These are phyloP conservation scores for Atkinsonella hypoxylon DNA, from an alignment of 2,329 filamentous ascomycete genomes.

Conservation along the genomic window DNA sequence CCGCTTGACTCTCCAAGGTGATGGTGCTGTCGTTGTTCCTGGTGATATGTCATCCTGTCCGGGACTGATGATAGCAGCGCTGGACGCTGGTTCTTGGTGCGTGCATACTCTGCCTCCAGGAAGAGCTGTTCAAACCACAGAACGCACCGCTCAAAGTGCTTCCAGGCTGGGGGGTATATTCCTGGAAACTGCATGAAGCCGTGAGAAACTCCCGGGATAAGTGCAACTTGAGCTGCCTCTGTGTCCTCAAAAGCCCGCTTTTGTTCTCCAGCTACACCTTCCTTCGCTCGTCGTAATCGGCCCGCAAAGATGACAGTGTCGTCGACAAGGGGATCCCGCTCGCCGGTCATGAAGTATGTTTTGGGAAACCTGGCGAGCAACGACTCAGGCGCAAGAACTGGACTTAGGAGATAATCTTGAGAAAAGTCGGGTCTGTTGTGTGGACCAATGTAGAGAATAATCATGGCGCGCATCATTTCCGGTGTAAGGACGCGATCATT, in stretches of 20 bases:
- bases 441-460: conserved; percentile 91
- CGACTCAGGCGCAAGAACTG: conserved; percentile 75
- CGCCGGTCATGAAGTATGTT: conserved; percentile 86
- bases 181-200: conserved; percentile 88
- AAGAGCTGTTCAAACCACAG: conserved; percentile 78
- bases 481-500: conserved; percentile 90
- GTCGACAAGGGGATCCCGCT: conserved; percentile 89
- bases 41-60: background rate
- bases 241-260: conserved; percentile 23
- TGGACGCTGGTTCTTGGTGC: conserved; percentile 13
- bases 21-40: conserved; percentile 16
- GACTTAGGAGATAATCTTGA: conserved; percentile 82
- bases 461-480: conserved; percentile 99
- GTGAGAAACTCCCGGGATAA: conserved; percentile 83
- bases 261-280: conserved; percentile 25
- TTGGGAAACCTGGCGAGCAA: conserved; percentile 83
- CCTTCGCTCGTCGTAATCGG: conserved; percentile 68
- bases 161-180: conserved; percentile 83
- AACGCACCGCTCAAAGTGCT: conserved; percentile 66
- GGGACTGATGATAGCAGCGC: background rate
- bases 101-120: conserved; percentile 32
- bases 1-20: conserved; percentile 49
- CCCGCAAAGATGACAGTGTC: conserved; percentile 96
- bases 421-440: conserved; percentile 88
- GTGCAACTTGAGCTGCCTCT: conserved; percentile 53